Evolutionary conservation across 2,329 filamentous ascomycete species (phyloP).

Genomic region (Paramyrothecium sp.): DNA sequence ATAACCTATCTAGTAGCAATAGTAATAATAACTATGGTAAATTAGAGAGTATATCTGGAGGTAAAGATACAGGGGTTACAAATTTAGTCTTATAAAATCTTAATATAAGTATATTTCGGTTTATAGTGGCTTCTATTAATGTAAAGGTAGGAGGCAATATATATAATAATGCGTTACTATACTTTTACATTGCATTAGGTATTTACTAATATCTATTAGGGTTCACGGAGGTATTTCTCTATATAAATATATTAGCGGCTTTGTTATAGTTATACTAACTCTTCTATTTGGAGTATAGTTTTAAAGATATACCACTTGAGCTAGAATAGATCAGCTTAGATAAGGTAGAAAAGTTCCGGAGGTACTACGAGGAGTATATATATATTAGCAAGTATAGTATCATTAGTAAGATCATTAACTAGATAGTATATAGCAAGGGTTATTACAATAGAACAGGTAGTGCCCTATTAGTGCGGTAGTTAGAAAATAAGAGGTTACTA

Average conservation of each 20-base stretch:
- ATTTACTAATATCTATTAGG: too few relatives aligned
- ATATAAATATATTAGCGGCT: slow-evolving; percentile 4
- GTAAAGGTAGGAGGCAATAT: slow-evolving; percentile 6
- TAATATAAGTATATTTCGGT: slow-evolving; percentile 1
- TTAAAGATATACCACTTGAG: slow-evolving; percentile 2
- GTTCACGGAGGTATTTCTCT: too few relatives aligned
- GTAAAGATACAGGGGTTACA: not conserved
- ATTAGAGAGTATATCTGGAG: not conserved
- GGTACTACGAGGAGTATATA: slow-evolving; percentile 6
- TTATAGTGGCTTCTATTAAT: slow-evolving; percentile 10
- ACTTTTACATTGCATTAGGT: slow-evolving; percentile 8
- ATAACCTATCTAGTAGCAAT: not conserved
- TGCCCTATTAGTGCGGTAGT: too few relatives aligned
- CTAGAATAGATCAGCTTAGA: slow-evolving; percentile 5
- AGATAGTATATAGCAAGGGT: too few relatives aligned
- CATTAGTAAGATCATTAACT: too few relatives aligned
- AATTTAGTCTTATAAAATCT: not conserved
- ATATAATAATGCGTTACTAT: slow-evolving; percentile 11
- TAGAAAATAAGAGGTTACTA: too few relatives aligned
- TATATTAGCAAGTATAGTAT: slow-evolving; percentile 5
- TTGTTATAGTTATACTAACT: slow-evolving; percentile 6
- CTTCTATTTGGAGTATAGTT: slow-evolving; percentile 9
- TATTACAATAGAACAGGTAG: too few relatives aligned
- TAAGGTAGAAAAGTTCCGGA: slow-evolving; percentile 3
- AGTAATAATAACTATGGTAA: not conserved